Conservation (phyloP, 371 early-diverging fungal genomes). For the Rhizopus stolonifer region DNA sequence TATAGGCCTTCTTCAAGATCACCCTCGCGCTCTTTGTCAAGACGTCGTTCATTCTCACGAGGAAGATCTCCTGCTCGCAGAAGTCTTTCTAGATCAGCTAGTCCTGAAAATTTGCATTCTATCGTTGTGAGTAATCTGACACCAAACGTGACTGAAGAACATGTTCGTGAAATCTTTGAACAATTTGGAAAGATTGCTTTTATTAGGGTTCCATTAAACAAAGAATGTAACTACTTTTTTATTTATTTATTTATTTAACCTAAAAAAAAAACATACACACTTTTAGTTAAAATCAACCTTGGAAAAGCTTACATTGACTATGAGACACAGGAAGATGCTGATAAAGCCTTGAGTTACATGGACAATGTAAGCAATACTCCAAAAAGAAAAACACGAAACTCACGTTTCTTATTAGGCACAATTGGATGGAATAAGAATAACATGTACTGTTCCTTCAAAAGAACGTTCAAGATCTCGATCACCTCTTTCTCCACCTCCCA, state of each 20-base stretch:
- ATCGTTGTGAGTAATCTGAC: slow-evolving; percentile 38
- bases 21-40: slow-evolving; percentile 20
- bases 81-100: slow-evolving; percentile 18
- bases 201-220: slow-evolving; percentile 46
- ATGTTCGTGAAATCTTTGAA: slow-evolving; percentile 49
- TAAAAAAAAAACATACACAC: not conserved
- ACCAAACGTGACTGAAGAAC: slow-evolving; percentile 46
- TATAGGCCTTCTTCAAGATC: slow-evolving; percentile 9
- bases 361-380: slow-evolving; percentile 39
- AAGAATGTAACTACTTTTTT: slow-evolving; percentile 33
- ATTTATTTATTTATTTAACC: not conserved
- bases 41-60: slow-evolving; percentile 4
- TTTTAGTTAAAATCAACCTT: slow-evolving; percentile 50
- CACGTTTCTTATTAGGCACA: slow-evolving; percentile 40
- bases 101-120: slow-evolving; percentile 23
- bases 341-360: slow-evolving; percentile 56
- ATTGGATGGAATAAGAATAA: slow-evolving; percentile 51
- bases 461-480: slow-evolving; percentile 35
- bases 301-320: slow-evolving; percentile 60
- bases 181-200: slow-evolving; percentile 38
- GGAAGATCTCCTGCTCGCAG: slow-evolving; percentile 15
- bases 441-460: slow-evolving; percentile 29
- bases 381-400: not conserved
- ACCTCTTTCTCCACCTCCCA: slow-evolving; percentile 25
- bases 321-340: slow-evolving; percentile 54